These are phyloP conservation scores for Leishmania arabica DNA, from an alignment of 208 protist genomes.

Conservation along the genomic window DNA sequence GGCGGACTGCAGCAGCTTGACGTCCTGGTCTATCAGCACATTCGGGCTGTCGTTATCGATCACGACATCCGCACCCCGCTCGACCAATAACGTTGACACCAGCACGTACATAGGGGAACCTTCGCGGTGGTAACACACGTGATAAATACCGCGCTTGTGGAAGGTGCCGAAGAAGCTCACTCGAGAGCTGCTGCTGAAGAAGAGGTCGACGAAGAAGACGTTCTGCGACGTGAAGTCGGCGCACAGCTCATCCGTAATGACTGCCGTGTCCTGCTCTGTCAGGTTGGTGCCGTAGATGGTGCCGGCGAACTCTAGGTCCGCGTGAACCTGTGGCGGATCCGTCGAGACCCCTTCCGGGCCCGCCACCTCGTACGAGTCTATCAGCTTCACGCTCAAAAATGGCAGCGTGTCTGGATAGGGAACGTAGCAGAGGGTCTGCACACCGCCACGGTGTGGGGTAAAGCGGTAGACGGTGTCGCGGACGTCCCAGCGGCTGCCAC, in stretches of 20 bases:
- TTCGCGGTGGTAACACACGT: constrained; percentile 77
- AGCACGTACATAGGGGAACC: constrained; percentile 61
- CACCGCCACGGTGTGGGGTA: constrained; percentile 61
- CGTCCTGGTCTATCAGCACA: constrained; percentile 64
- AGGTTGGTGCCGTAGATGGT: constrained; percentile 83
- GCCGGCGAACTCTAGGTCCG: constrained; percentile 72
- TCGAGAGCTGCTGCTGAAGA: constrained; percentile 66
- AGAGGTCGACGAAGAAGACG: constrained; percentile 67
- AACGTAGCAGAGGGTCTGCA: constrained; percentile 69
- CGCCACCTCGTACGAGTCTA: constrained; percentile 61
- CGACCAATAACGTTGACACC: constrained; percentile 70
- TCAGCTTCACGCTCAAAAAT: constrained; percentile 60
- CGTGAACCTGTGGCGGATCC: constrained; percentile 69
- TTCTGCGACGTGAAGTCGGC: constrained; percentile 67
- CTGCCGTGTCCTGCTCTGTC: constrained; percentile 65
- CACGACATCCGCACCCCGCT: constrained; percentile 52
- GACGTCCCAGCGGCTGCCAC: constrained; percentile 62
- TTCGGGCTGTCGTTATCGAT: constrained; percentile 56
- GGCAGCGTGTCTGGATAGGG: constrained; percentile 67
- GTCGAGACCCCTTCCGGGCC: constrained; percentile 76
- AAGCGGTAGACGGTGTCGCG: constrained; percentile 52
- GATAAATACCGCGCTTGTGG: constrained; percentile 69
- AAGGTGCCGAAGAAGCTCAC: constrained; percentile 70
- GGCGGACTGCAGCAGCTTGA: constrained; percentile 47
- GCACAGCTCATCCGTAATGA: constrained; percentile 76